Percentiles rank a stretch among this genome's conserved stretches.
Evolutionary conservation across 2,329 filamentous ascomycete species (phyloP).

Genomic region (Colletotrichum nymphaeae): DNA sequence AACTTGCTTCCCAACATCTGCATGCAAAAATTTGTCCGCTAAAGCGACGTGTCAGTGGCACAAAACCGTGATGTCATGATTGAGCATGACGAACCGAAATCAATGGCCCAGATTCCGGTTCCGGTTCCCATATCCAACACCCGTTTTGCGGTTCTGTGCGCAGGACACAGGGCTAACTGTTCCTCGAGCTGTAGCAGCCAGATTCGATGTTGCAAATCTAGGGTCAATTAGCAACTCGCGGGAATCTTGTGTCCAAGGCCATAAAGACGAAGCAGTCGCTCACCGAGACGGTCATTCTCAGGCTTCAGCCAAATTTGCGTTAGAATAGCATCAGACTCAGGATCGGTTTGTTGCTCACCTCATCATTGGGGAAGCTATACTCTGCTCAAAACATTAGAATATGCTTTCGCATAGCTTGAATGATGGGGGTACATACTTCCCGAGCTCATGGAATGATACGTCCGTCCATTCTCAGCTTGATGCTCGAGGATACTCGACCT

Average conservation of each 20-base stretch:
- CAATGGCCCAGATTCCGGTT: slow-evolving; percentile 57
- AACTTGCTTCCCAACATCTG: slow-evolving; percentile 37
- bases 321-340: no score
- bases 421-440: background rate
- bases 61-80: no score
- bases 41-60: background rate
- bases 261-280: background rate
- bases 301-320: slow-evolving; percentile 25
- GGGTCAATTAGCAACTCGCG: no score
- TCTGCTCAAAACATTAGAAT: slow-evolving; percentile 31
- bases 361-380: slow-evolving; percentile 41
- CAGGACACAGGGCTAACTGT: slow-evolving; percentile 43
- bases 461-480: slow-evolving; percentile 51
- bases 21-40: slow-evolving; percentile 44
- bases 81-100: slow-evolving; percentile 47
- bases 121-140: slow-evolving; percentile 61
- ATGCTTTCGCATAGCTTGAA: background rate
- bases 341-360: slow-evolving; percentile 36
- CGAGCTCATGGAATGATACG: slow-evolving; percentile 46
- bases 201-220: slow-evolving; percentile 50
- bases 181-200: slow-evolving; percentile 45
- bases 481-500: slow-evolving; percentile 49
- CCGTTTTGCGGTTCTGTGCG: slow-evolving; percentile 38
- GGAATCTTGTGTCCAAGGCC: background rate
- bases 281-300: slow-evolving; percentile 44